These are phyloP conservation scores for Pichia inconspicua DNA, from an alignment of 1,139 yeast genomes.

Conservation along the genomic window DNA sequence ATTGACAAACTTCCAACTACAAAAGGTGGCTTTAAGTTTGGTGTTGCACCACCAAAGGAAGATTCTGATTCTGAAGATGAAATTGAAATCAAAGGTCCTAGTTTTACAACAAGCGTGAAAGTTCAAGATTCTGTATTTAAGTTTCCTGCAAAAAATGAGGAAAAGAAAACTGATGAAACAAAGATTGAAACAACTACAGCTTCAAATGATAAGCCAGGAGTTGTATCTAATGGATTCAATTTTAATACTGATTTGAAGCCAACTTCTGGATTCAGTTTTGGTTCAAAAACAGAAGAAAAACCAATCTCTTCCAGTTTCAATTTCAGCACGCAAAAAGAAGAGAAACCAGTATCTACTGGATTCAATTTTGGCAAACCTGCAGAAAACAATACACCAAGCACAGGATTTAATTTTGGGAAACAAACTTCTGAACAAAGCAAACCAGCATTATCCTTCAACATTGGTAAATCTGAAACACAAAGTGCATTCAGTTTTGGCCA, in stretches of 20 bases:
- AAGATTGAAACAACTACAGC: not conserved
- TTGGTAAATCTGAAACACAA: not conserved
- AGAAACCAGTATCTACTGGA: not conserved
- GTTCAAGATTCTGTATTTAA: conserved; percentile 23
- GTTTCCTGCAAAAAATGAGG: conserved; percentile 14
- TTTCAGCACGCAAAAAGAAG: not conserved
- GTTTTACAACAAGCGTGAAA: conserved; percentile 43
- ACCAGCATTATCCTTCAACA: conserved; percentile 9
- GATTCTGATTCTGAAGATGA: conserved; percentile 52
- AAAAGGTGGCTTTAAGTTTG: conserved; percentile 51
- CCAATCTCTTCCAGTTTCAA: not conserved
- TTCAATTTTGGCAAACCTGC: not conserved
- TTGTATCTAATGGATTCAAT: not conserved
- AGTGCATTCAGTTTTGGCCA: conserved; percentile 1
- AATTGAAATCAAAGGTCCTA: conserved; percentile 57
- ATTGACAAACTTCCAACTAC: conserved; percentile 42
- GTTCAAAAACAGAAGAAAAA: not conserved
- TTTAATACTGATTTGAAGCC: not conserved
- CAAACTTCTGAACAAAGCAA: not conserved
- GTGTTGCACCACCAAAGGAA: conserved; percentile 38
- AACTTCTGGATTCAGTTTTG: not conserved
- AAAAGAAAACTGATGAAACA: conserved; percentile 1
- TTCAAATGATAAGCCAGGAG: not conserved
- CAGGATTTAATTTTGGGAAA: conserved; percentile 2
- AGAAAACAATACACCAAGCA: not conserved